phyloP scores from a whole-genome alignment of 2,329 filamentous ascomycete genomes.

The Fusarium pseudocircinatum region DNA sequence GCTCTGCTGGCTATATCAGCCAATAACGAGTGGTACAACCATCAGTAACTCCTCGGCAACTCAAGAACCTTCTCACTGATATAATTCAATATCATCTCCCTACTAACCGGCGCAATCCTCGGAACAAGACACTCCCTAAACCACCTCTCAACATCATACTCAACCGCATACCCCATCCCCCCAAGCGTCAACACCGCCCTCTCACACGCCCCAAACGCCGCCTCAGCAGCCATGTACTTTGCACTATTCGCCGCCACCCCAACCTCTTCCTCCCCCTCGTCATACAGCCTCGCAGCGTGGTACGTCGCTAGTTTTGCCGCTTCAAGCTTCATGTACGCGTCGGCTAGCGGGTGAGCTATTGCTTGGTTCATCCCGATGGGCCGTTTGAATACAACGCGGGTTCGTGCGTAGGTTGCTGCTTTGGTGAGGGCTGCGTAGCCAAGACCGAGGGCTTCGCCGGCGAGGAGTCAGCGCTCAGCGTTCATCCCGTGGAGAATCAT shows the following conservation, averaged over 20 bases:
- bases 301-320: constrained; percentile 72
- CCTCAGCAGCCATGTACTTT: constrained; percentile 75
- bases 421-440: constrained; percentile 76
- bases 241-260: constrained; percentile 75
- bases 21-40: neutral
- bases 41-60: constrained; percentile 73
- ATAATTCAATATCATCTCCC: constrained; percentile 82
- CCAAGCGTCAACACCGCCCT: constrained; percentile 67
- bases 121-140: constrained; percentile 72
- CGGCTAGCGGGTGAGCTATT: constrained; percentile 72
- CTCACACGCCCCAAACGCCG: constrained; percentile 70
- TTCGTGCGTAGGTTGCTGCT: constrained; percentile 72
- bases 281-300: constrained; percentile 71
- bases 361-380: constrained; percentile 74
- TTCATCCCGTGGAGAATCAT: constrained; percentile 85
- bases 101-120: constrained; percentile 70
- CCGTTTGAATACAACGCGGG: constrained; percentile 72
- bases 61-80: constrained; percentile 74
- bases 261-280: constrained; percentile 64
- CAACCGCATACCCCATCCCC: constrained; percentile 72
- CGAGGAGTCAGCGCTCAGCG: constrained; percentile 78
- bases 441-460: constrained; percentile 81
- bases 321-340: constrained; percentile 72
- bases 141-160: constrained; percentile 73
- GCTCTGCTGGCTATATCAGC: neutral